Conservation (phyloP, 352 stramenopile species). For the Phytophthora rubi region DNA sequence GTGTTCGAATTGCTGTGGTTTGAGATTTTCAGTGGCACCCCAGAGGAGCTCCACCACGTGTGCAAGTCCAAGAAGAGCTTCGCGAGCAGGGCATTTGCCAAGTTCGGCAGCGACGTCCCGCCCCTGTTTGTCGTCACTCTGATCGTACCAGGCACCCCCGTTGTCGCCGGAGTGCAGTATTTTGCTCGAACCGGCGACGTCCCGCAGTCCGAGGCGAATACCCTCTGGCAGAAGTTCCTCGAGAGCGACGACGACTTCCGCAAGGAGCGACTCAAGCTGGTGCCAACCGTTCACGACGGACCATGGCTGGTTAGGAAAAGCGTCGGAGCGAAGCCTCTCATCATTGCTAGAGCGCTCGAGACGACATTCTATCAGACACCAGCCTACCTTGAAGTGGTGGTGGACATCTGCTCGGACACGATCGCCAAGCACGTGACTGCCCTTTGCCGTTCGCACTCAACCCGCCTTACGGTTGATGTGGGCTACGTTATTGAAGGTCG, state of each 20-base stretch:
- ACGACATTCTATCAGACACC: slow-evolving; percentile 66
- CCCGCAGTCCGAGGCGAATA: slow-evolving; percentile 36
- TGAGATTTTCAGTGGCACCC: slow-evolving; percentile 75
- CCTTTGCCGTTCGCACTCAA: slow-evolving; percentile 73
- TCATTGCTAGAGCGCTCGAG: slow-evolving; percentile 70
- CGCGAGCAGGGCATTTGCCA: slow-evolving; percentile 59
- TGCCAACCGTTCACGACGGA: slow-evolving; percentile 77
- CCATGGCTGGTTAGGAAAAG: slow-evolving; percentile 87
- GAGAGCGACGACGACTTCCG: slow-evolving; percentile 71
- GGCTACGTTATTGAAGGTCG: slow-evolving; percentile 83
- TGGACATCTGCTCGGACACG: slow-evolving; percentile 79
- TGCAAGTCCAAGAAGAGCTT: slow-evolving; percentile 76
- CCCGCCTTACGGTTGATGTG: slow-evolving; percentile 75
- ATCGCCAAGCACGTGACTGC: slow-evolving; percentile 82
- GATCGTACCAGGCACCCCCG: slow-evolving; percentile 68
- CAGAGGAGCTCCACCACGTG: slow-evolving; percentile 73
- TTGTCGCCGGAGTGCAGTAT: slow-evolving; percentile 78
- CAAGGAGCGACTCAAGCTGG: slow-evolving; percentile 80
- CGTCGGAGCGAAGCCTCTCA: slow-evolving; percentile 78
- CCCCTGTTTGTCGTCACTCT: slow-evolving; percentile 81
- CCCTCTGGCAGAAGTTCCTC: slow-evolving; percentile 72
- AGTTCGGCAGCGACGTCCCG: slow-evolving; percentile 71
- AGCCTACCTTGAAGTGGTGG: slow-evolving; percentile 76
- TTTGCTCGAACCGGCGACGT: slow-evolving; percentile 60
- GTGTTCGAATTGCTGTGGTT: slow-evolving; percentile 89